Evolutionary conservation across 2,329 filamentous ascomycete species (phyloP).

Genomic region (Epichloe gansuensis): DNA sequence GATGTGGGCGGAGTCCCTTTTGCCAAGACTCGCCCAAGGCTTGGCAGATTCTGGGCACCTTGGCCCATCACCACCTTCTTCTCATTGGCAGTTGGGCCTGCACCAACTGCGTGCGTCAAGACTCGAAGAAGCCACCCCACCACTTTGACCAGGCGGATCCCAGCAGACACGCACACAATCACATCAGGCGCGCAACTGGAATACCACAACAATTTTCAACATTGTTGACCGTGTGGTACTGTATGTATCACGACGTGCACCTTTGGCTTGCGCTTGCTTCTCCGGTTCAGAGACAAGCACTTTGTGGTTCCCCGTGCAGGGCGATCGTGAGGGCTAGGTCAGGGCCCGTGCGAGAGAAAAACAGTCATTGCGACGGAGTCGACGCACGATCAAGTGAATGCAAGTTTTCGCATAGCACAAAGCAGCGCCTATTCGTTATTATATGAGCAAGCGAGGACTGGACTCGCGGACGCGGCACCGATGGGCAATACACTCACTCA

Average conservation of each 20-base stretch:
- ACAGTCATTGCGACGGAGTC: too few species aligned
- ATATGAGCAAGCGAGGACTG: too few species aligned
- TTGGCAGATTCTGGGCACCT: conserved; percentile 27
- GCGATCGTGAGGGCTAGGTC: background rate
- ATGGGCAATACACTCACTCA: too few species aligned
- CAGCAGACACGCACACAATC: background rate
- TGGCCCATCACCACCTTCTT: conserved; percentile 17
- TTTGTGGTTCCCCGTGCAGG: background rate
- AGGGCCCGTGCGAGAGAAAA: too few species aligned
- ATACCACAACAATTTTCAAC: background rate
- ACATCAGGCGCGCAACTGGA: background rate
- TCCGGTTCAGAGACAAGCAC: background rate
- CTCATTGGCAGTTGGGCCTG: conserved; percentile 16
- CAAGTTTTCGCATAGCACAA: too few species aligned
- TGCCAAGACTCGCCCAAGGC: conserved; percentile 26
- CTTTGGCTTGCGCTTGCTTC: background rate
- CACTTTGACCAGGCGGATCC: background rate
- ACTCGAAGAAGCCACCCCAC: background rate
- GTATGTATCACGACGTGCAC: background rate
- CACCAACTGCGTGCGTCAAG: conserved; percentile 1
- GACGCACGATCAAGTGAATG: too few species aligned
- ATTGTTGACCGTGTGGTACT: background rate
- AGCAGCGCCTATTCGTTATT: too few species aligned
- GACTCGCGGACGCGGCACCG: too few species aligned
- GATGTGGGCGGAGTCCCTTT: conserved; percentile 15